Conservation (phyloP, 306 rosid species). For the Quercus alba region DNA sequence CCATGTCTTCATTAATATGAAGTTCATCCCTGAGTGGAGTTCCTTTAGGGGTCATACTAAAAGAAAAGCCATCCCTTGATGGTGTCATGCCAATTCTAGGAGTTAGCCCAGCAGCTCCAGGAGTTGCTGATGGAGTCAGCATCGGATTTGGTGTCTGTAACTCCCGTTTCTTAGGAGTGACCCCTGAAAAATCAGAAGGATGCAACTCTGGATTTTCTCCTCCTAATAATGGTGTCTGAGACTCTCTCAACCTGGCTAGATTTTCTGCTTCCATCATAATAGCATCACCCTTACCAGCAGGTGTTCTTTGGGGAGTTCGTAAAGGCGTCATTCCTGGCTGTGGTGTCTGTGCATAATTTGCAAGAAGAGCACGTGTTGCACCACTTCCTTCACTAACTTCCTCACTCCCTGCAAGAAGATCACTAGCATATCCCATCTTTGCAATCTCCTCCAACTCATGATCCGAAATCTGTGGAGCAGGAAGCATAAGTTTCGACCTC, state of each 20-base stretch:
- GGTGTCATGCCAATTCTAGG: conserved; percentile 87
- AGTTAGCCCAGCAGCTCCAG: conserved; percentile 75
- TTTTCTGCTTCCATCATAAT: conserved; percentile 98
- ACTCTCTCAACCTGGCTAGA: conserved; percentile 90
- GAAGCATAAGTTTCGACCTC: conserved; percentile 93
- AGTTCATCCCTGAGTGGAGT: conserved; percentile 92
- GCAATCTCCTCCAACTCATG: conserved; percentile 93
- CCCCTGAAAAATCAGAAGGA: conserved; percentile 96
- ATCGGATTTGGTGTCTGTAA: conserved; percentile 80
- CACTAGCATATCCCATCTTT: conserved; percentile 92
- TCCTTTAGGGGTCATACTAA: conserved; percentile 81
- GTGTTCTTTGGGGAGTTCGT: conserved; percentile 93
- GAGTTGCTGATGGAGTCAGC: conserved; percentile 90
- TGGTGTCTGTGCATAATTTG: conserved; percentile 87
- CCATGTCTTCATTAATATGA: conserved; percentile 78
- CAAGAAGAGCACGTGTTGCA: conserved; percentile 84
- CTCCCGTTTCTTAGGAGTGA: conserved; percentile 85
- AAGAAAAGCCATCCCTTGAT: conserved; percentile 74
- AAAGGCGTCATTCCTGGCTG: conserved; percentile 70
- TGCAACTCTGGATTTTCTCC: conserved; percentile 94
- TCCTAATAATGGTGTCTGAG: conserved; percentile 93
- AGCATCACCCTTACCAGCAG: conserved; percentile 89
- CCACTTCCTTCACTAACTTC: conserved; percentile 72
- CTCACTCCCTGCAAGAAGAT: conserved; percentile 70
- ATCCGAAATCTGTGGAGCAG: conserved; percentile 93